These are phyloP conservation scores for Fusarium musae DNA, from an alignment of 2,329 filamentous ascomycete genomes.

Conservation along the genomic window DNA sequence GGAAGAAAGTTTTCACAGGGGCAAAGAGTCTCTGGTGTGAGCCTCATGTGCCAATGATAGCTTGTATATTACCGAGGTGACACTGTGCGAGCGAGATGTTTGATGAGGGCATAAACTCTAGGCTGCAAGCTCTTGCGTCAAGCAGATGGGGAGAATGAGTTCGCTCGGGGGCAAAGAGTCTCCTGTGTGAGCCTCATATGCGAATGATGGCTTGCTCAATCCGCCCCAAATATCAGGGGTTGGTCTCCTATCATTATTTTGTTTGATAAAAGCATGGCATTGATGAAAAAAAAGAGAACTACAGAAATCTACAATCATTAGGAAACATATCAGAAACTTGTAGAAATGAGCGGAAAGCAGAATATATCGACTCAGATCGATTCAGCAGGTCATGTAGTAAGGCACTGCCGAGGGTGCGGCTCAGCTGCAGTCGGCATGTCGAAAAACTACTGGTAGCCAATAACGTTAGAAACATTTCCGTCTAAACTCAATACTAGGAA, in stretches of 20 bases:
- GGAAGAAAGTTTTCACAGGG: background rate
- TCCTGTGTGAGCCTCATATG: background rate
- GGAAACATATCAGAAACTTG: background rate
- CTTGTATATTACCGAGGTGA: background rate
- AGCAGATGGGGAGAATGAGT: background rate
- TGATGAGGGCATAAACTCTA: background rate
- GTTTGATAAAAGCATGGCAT: background rate
- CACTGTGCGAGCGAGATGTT: background rate
- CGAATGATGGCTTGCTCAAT: background rate
- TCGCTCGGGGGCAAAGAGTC: too few relatives aligned
- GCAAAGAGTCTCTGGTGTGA: background rate
- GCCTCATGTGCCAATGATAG: background rate
- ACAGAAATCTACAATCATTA: too few relatives aligned
- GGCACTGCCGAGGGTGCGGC: too few relatives aligned
- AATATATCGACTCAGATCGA: background rate
- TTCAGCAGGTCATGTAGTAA: background rate
- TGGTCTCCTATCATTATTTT: background rate
- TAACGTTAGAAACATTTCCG: background rate
- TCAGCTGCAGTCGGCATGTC: too few relatives aligned
- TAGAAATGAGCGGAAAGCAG: background rate
- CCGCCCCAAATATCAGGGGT: too few relatives aligned
- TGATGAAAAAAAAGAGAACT: background rate
- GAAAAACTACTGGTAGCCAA: background rate
- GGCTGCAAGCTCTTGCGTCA: background rate
- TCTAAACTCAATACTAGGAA: background rate